Conservation (phyloP, 352 stramenopile genomes). For the Globisporangium parvum region DNA sequence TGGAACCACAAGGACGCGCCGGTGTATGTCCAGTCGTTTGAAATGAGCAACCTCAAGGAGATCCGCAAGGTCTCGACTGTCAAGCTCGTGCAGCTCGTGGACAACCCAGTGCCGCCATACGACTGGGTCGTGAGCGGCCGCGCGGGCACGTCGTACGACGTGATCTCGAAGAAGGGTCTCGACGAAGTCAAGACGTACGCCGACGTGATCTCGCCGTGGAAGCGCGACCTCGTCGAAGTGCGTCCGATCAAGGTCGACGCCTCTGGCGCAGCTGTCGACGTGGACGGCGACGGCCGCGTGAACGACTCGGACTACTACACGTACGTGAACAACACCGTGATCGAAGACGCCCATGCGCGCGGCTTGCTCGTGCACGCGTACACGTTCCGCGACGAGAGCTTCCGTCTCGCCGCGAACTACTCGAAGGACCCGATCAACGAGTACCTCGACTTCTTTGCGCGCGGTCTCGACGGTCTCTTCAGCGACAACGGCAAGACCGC, state of each 20-base stretch:
- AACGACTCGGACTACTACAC: slow-evolving; percentile 58
- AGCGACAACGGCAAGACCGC: slow-evolving; percentile 53
- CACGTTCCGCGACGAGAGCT: slow-evolving; percentile 68
- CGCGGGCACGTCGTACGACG: slow-evolving; percentile 40
- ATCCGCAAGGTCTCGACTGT: slow-evolving; percentile 58
- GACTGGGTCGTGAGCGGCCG: slow-evolving; percentile 63
- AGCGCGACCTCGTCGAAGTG: slow-evolving; percentile 68
- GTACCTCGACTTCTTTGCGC: slow-evolving; percentile 61
- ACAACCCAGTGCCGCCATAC: slow-evolving; percentile 27
- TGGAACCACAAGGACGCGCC: slow-evolving; percentile 61
- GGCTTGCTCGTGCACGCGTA: slow-evolving; percentile 54
- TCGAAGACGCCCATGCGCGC: slow-evolving; percentile 46
- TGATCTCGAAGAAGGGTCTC: slow-evolving; percentile 51
- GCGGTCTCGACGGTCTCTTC: slow-evolving; percentile 60
- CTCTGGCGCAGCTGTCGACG: slow-evolving; percentile 37
- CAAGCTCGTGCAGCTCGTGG: slow-evolving; percentile 63
- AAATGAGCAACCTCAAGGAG: slow-evolving; percentile 66
- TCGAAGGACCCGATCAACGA: slow-evolving; percentile 47
- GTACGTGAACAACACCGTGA: slow-evolving; percentile 29
- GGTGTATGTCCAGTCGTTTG: slow-evolving; percentile 73
- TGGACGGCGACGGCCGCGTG: slow-evolving; percentile 55
- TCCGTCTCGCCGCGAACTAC: slow-evolving; percentile 59
- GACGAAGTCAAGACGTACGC: slow-evolving; percentile 63
- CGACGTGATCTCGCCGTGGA: slow-evolving; percentile 70
- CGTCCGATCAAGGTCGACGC: slow-evolving; percentile 36